Evolutionary conservation across 78 protist species (phyloP), one percentile per base, ranked within the genome.

Genomic region (Abeoforma whisleri): DNA sequence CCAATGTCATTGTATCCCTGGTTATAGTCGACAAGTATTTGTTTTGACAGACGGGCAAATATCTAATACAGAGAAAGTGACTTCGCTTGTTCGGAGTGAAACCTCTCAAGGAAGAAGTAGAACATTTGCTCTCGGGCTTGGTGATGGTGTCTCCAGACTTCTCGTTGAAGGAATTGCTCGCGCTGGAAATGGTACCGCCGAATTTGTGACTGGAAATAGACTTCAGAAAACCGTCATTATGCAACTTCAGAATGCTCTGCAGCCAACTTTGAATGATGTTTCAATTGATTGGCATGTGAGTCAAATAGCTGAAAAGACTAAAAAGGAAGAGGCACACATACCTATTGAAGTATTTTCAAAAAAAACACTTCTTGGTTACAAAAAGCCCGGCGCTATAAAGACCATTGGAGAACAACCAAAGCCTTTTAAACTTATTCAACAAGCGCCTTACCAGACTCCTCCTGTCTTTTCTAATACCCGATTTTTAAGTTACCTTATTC

Each of bases 41-140:
- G 84, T 93, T 23, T 77, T 93, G 48, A 93, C 96, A 1, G 96
- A 93, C 77, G 96, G 96, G 35, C 89, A 91, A 68, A 81, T 94
- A 1, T 36, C 38, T 83, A 87, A 90, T 80, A 76, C 90, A 28
- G 81, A 90, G 40, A 32, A 5, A 12, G 39, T 88, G n/a, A 82
- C 90, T 1, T 1, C 25, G 0, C 71, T 30, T 35, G 92, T 88
- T 1, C 28, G n/a, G 30, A 37, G 40, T 30, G 81, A 39, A 30
- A 36, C 77, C 31, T 32, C 36, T 31, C 2, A 1, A 8, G n/a
- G n/a, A n/a, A n/a, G n/a, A n/a, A 0, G 87, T 68, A 83, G 96
- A 31, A 62, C 87, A 39, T 94, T 94, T 40, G 74, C 92, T 31
- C 76, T 92, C 36, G 96, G 96, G 68, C 89, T 94, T 40, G 96